These are phyloP conservation scores for Lepiota venenata DNA, from an alignment of 768 basidiomycete genomes.

Conservation along the genomic window DNA sequence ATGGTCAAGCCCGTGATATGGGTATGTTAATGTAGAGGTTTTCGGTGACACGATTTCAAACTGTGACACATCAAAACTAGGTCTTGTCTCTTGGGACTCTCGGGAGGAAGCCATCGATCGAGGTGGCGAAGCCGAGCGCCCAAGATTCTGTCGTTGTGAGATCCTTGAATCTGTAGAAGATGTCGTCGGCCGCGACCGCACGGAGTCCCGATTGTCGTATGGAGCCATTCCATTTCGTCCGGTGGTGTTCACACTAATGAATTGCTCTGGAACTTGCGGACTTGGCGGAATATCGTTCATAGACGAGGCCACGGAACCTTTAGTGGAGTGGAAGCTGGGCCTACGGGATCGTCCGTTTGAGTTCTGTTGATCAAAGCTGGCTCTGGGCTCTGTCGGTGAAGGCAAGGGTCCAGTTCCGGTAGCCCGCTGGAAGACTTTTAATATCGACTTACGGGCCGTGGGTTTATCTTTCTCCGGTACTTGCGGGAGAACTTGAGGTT, in stretches of 20 bases:
- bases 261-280: constrained; percentile 57
- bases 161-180: constrained; percentile 31
- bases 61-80: constrained; percentile 61
- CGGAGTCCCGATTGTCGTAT: constrained; percentile 23
- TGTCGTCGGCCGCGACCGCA: constrained; percentile 29
- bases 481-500: constrained; percentile 16
- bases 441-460: constrained; percentile 62
- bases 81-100: constrained; percentile 38
- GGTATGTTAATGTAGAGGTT: constrained; percentile 43
- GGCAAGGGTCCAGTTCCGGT: constrained; percentile 17
- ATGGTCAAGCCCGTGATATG: constrained; percentile 53
- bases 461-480: constrained; percentile 42
- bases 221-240: constrained; percentile 13
- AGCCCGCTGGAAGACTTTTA: constrained; percentile 37
- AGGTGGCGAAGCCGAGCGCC: constrained; percentile 28
- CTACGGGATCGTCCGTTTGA: constrained; percentile 18
- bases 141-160: constrained; percentile 21
- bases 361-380: constrained; percentile 34
- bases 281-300: constrained; percentile 54
- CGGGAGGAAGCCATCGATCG: constrained; percentile 41
- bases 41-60: constrained; percentile 65
- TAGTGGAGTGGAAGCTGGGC: constrained; percentile 21
- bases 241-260: constrained; percentile 20
- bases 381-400: constrained; percentile 23
- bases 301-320: constrained; percentile 28